Base-by-base conservation (phyloP, 768 basidiomycete genomes). In the Suillus subalutaceus region DNA sequence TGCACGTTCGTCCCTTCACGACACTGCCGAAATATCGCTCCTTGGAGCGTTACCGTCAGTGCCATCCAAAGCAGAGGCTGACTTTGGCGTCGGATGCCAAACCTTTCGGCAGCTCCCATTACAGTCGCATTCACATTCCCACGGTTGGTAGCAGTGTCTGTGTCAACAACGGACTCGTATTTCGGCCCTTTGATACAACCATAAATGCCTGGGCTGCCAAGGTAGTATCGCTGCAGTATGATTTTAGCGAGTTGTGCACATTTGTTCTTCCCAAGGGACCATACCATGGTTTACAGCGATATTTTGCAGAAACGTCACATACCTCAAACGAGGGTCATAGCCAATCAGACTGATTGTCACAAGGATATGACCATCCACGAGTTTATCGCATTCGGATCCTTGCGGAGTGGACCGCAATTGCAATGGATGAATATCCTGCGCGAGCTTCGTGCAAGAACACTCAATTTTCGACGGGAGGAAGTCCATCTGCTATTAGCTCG, bases 401-500 rank as follows among this genome's bases (percentile, higher is more conserved):
- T 87, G 43, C 83, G 86, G 6, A 78, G 81, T 44, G 85, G 86
- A 0, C 65, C 75, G 0, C 71, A 65, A 2, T 67, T 87, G 0
- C 85, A 87, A 59, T 86, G 85, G 85, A 71, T 80, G 46, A 87
- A 87, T 65, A 80, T 87, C 46, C 65, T 78, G 15, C 78, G 81
- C n/a, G 84, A 84, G 66, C 67, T 87, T n/a, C 75, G 77, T 8
- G 75, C 76, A 8, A 74, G 77, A 26, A 68, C 70, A 0, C 67
- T 88, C 63, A 78, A 75, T 10, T 81, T 88, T 64, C 72, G 75
- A 30, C 64, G 69, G 9, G 73, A 75, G 0, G 81, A 80, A 20
- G 81, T 87, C 0, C 77, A 84, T 65, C 63, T 76, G 0, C 74
- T 87, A 0, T 30, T 87, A 1, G 73, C 70, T 12, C 86, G 86